A percentile compares a stretch with the other conserved stretches of the same genome.
These are phyloP conservation scores for Ambrosia hybrid DNA, from an alignment of 140 eudicot genomes.

Conservation along the genomic window DNA sequence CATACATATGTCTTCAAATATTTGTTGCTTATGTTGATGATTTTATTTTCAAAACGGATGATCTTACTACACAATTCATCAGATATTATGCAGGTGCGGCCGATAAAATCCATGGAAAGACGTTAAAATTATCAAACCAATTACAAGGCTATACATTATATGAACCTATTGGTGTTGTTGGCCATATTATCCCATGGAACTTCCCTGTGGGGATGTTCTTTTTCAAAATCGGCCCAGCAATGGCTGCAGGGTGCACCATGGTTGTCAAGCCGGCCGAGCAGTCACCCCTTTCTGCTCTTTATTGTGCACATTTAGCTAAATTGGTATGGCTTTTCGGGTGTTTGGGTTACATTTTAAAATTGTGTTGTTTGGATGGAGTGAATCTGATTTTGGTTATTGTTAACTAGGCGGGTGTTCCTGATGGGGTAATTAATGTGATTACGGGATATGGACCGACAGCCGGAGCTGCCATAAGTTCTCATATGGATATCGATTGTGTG, in stretches of 20 bases:
- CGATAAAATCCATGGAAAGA: slow-evolving; percentile 76
- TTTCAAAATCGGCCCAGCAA: slow-evolving; percentile 54
- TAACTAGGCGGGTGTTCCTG: slow-evolving; percentile 80
- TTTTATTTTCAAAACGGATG: not conserved
- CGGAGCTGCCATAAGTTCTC: slow-evolving; percentile 78
- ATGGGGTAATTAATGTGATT: slow-evolving; percentile 81
- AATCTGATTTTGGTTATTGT: not conserved
- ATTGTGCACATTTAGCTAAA: slow-evolving; percentile 66
- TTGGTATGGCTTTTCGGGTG: slow-evolving; percentile 30
- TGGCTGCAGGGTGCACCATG: slow-evolving; percentile 93
- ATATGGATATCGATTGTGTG: slow-evolving; percentile 81
- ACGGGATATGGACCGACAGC: slow-evolving; percentile 76
- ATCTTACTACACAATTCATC: not conserved
- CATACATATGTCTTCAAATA: not conserved
- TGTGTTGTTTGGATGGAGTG: not conserved
- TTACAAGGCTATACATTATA: slow-evolving; percentile 62
- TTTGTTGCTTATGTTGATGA: no score
- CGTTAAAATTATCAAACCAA: slow-evolving; percentile 53
- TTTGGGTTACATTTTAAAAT: not conserved
- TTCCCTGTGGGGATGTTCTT: slow-evolving; percentile 61
- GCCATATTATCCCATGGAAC: slow-evolving; percentile 91
- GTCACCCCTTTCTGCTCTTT: slow-evolving; percentile 82
- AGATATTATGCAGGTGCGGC: slow-evolving; percentile 79
- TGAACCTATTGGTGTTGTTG: slow-evolving; percentile 81
- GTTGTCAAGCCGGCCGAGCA: slow-evolving; percentile 82